Conservation (phyloP, 768 basidiomycete genomes). For the Tricholoma flavovirens region DNA sequence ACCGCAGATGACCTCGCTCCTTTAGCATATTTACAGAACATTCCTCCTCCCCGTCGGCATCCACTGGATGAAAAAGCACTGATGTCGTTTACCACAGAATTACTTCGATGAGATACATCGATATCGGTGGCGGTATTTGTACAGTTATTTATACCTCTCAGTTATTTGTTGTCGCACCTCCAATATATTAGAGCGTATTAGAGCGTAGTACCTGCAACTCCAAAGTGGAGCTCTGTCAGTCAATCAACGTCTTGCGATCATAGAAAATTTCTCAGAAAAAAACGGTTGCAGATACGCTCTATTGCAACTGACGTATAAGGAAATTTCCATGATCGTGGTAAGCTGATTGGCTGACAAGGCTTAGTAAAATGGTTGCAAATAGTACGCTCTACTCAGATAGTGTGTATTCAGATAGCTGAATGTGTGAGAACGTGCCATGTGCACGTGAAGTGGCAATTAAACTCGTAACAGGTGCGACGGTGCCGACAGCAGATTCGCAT, state of each 20-base stretch:
- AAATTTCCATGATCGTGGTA: no score
- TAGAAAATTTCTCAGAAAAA: no score
- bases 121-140: background rate
- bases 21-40: conserved; percentile 54
- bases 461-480: background rate
- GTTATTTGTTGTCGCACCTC: background rate
- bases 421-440: background rate
- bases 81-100: conserved; percentile 44
- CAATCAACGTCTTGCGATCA: no score
- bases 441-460: background rate
- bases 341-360: no score
- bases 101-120: background rate
- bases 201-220: no score
- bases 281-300: no score
- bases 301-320: no score
- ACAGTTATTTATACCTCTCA: background rate
- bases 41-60: conserved; percentile 58
- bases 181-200: no score
- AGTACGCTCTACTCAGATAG: no score
- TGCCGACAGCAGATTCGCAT: background rate
- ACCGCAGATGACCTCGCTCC: conserved; percentile 44
- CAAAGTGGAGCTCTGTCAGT: no score
- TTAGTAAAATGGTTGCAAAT: no score
- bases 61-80: conserved; percentile 67
- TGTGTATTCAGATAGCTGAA: no score